A percentile compares a stretch with the other conserved stretches of the same genome.
These are phyloP conservation scores for Sarcocystis neurona DNA, from an alignment of 169 alveolate species.

Conservation along the genomic window DNA sequence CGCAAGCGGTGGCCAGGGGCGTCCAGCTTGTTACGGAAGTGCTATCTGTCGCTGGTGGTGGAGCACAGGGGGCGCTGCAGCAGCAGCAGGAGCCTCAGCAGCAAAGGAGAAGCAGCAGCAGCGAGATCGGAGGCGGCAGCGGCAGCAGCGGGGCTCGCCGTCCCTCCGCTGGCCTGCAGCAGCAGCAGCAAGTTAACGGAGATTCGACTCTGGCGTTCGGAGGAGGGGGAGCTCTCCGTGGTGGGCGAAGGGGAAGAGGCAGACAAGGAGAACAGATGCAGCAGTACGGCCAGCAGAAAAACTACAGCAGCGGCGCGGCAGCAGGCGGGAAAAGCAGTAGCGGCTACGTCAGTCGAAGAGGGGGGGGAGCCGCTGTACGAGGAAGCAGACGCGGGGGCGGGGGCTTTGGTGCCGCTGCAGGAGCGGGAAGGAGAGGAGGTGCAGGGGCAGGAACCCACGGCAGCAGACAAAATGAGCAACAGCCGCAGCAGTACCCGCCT, in stretches of 20 bases:
- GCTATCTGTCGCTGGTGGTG: constrained; percentile 16
- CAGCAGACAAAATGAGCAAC: neutral
- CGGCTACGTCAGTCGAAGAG: constrained; percentile 51
- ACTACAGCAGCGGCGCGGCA: too few relatives aligned
- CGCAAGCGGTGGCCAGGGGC: constrained; percentile 7
- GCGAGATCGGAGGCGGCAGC: too few relatives aligned
- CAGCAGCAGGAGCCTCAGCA: constrained; percentile 20
- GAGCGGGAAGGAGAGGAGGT: neutral
- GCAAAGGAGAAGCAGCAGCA: constrained; percentile 22
- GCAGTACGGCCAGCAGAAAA: too few relatives aligned
- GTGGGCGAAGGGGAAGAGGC: neutral
- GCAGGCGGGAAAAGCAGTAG: neutral
- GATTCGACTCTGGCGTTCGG: neutral
- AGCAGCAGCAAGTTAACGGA: too few relatives aligned
- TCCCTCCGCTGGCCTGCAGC: too few relatives aligned
- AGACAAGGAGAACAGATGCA: too few relatives aligned
- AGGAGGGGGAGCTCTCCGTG: neutral
- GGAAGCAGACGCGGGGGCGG: constrained; percentile 6
- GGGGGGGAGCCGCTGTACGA: constrained; percentile 1
- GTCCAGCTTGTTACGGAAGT: constrained; percentile 15
- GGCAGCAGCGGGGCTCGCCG: too few relatives aligned
- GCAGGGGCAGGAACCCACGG: neutral
- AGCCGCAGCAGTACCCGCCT: constrained; percentile 58
- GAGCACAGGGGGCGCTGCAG: constrained; percentile 42
- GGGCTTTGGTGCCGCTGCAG: neutral